A percentile compares a stretch with the other conserved stretches of the same genome.
These are phyloP conservation scores for Trichoderma koningii DNA, from an alignment of 2,329 filamentous ascomycete genomes.

Conservation along the genomic window DNA sequence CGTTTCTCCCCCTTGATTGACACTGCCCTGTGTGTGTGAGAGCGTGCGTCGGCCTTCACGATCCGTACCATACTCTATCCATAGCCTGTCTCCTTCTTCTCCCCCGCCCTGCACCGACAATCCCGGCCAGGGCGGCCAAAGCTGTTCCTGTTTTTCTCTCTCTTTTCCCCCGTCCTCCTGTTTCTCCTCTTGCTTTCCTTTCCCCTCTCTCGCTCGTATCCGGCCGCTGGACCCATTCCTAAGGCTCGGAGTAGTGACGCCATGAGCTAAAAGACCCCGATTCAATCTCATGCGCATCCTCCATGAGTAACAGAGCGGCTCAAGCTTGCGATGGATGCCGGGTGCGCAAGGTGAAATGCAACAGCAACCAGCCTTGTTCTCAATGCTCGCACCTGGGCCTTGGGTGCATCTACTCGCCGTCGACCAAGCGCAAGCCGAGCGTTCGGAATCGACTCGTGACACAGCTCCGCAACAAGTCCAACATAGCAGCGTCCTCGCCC, in stretches of 20 bases:
- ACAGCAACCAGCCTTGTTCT: conserved; percentile 39
- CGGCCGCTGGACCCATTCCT: conserved; percentile 25
- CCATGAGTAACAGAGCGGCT: conserved; percentile 32
- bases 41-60: not conserved
- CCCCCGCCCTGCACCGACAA: not conserved
- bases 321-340: conserved; percentile 45
- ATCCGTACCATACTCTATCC: conserved; percentile 2
- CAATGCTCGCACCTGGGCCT: conserved; percentile 43
- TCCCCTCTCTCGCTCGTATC: conserved; percentile 5
- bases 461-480: conserved; percentile 38
- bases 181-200: not conserved
- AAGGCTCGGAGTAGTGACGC: conserved; percentile 16
- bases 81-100: not conserved
- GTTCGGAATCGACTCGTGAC: conserved; percentile 42
- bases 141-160: not conserved
- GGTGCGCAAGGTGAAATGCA: conserved; percentile 44
- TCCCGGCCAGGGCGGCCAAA: not conserved
- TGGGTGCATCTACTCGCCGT: conserved; percentile 40
- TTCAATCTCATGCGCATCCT: conserved; percentile 18
- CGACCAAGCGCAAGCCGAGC: conserved; percentile 40
- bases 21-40: conserved; percentile 2
- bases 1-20: not conserved
- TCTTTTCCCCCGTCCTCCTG: not conserved
- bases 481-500: not conserved
- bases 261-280: conserved; percentile 25